Evolutionary conservation across 2,329 filamentous ascomycete species (phyloP).

Genomic region (Fusarium praegraminearum): DNA sequence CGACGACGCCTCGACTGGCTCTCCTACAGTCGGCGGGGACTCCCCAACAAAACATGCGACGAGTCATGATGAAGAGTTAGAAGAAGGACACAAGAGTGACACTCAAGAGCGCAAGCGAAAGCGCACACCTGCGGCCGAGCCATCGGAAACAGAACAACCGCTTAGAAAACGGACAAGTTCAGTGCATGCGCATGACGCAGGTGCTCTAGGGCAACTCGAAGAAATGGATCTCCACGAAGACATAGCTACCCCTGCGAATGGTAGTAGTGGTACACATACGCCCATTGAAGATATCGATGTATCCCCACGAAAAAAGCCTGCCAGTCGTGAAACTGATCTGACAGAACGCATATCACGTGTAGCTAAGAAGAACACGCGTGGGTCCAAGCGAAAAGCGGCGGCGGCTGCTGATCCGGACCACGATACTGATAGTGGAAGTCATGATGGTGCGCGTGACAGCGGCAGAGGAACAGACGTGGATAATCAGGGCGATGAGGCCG

Average conservation of each 20-base stretch:
- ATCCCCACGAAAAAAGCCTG: slow-evolving; percentile 47
- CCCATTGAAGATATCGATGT: slow-evolving; percentile 61
- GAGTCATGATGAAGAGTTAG: slow-evolving; percentile 46
- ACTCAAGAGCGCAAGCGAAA: slow-evolving; percentile 62
- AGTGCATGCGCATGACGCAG: slow-evolving; percentile 56
- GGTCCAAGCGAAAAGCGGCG: slow-evolving; percentile 55
- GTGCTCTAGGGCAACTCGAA: slow-evolving; percentile 45
- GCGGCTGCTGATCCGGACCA: slow-evolving; percentile 49
- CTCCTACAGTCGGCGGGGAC: slow-evolving; percentile 55
- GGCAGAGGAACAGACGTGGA: slow-evolving; percentile 58
- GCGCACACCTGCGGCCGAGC: slow-evolving; percentile 60
- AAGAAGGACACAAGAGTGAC: slow-evolving; percentile 51
- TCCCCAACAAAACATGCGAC: slow-evolving; percentile 52
- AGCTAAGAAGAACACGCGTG: slow-evolving; percentile 58
- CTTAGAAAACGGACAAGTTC: slow-evolving; percentile 67
- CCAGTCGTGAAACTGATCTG: slow-evolving; percentile 49
- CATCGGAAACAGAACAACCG: slow-evolving; percentile 61
- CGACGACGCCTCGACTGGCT: slow-evolving; percentile 54
- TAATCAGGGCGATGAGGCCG: slow-evolving; percentile 65
- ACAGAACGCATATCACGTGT: slow-evolving; percentile 51
- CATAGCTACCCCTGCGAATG: slow-evolving; percentile 52
- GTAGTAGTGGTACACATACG: slow-evolving; percentile 56
- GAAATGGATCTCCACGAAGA: slow-evolving; percentile 52
- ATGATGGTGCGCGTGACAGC: slow-evolving; percentile 51
- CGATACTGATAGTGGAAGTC: slow-evolving; percentile 50